Evolutionary conservation across 1,284 basidiomycete species (phyloP).

Genomic region (Ganoderma leucocontextum): DNA sequence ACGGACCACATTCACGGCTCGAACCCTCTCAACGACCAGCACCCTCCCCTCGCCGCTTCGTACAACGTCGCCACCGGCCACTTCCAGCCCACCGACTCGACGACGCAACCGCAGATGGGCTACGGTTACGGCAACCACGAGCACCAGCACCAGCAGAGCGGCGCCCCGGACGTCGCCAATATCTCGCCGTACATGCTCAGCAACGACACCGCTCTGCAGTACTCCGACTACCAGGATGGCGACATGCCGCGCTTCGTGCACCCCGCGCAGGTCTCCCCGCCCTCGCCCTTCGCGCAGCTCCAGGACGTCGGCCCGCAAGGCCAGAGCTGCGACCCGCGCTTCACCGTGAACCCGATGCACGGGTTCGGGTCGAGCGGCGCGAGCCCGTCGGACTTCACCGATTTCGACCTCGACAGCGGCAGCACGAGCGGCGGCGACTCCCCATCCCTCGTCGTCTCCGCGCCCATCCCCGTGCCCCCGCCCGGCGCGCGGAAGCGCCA

Average conservation of each 20-base stretch:
- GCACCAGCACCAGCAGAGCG: conserved; percentile 21
- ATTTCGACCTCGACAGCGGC: conserved; percentile 21
- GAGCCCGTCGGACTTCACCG: conserved; percentile 26
- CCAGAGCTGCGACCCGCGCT: conserved; percentile 36
- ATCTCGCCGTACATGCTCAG: conserved; percentile 30
- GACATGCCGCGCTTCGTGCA: conserved; percentile 37
- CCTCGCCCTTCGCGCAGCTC: conserved; percentile 34
- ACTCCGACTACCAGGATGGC: conserved; percentile 27
- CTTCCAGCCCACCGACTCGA: conserved; percentile 8
- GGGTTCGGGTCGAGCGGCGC: conserved; percentile 13
- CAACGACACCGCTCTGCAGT: conserved; percentile 26
- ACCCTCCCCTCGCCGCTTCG: conserved; percentile 9
- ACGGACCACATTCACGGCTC: conserved; percentile 23
- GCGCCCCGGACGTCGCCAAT: conserved; percentile 22
- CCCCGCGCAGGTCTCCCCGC: conserved; percentile 41
- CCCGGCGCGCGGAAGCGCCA: conserved; percentile 29
- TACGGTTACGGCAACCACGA: conserved; percentile 28
- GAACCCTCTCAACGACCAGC: conserved; percentile 15
- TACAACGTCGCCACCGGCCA: background rate
- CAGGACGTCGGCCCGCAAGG: conserved; percentile 27
- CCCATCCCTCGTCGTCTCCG: conserved; percentile 31
- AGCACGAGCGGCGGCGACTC: conserved; percentile 32
- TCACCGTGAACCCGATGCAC: conserved; percentile 29
- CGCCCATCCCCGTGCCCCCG: conserved; percentile 25
- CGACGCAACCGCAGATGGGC: conserved; percentile 21